Evolutionary conservation across 805 yeast species (phyloP), one percentile per base, ranked within the genome.

Genomic region (Starmerella powellii): DNA sequence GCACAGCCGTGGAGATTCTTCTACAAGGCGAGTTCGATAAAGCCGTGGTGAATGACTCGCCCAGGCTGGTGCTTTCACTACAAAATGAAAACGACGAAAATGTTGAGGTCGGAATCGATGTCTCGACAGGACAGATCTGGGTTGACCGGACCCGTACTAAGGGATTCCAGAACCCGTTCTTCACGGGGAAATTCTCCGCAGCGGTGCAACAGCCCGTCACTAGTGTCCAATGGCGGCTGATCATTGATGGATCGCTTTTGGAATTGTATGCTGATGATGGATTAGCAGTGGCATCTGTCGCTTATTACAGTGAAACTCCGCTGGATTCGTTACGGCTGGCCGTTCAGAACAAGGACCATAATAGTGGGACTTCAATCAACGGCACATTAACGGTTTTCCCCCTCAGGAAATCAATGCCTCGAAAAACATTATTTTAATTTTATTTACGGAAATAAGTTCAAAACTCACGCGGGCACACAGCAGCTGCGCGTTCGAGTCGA

Each of bases 231-330:
- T 35, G 46, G 47, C 40, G 44, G 8, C 24, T 49, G 8, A 30
- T 49, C 8, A 38, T 49, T 12, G 53, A 49, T 19, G 47, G 38
- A 6, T 45, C 50, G 8, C 34, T 50, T 2, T 18, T 49, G 8
- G 53, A 49, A 30, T 18, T 49, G 13, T 49, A 40, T 20, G 45
- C 52, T 12, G 49, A 42, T 3, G 43, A 37, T 20, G 53, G 53
- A 13, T 32, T 49, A 8, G 31, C 40, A 2, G 53, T 49, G 12
- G 53, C 41, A 6, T 36, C 51, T 6, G 33, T 34, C 12, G 40
- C 32, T 6, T 48, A 38, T 40, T 47, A 16, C 33, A n/a, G 51
- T n/a, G 23, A n/a, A 5, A 8, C 30, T 8, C 51, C 51, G 2
- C 21, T 44, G 27, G 38, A 47, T 2, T 16, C 43, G 11, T 21